Base-by-base conservation (phyloP, 345 rosid genomes). In the Rhodamnia argentea region DNA sequence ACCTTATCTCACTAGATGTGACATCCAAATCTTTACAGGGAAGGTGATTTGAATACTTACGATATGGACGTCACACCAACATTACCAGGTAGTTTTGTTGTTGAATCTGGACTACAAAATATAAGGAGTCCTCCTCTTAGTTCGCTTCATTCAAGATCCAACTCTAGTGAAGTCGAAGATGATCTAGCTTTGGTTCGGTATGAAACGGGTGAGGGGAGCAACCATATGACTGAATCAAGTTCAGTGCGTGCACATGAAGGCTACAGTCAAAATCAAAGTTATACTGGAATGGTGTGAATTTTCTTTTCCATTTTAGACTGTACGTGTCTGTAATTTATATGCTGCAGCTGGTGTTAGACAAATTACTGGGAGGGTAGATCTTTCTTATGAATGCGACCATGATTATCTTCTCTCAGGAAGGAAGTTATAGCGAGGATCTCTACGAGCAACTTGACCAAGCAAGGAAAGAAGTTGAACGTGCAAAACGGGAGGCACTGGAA, bases 401-500 rank as follows among this genome's bases (percentile, higher is more conserved):
- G 56, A 52, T 27, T 53, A 40, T 78, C 37, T 54, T 87, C 16
- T 89, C 76, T 84, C 92, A 97, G 99, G 98, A 91, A 52, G 92
- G 90, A 57, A 88, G 86, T 85, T 53, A 52, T 47, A 27, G 89
- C 16, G 94, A 92, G 87, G 93, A 87, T 87, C 86, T 92, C 57
- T 86, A 89, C 57, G 89, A 91, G 87, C 95, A 93, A 87, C 91
- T 94, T 85, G 83, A 88, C 85, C 91, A 86, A 88, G 93, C 93
- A 83, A 91, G 91, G 91, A 75, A 85, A 51, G 96, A 96, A 85
- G 95, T 94, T 88, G 93, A 76, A 53, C 89, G 86, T 89, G 91
- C 93, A 84, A 93, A 91, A 88, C 90, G 82, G 87, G 96, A 93
- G 90, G 98, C 95, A 83, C 85, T 87, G 86, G 90, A 89, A 84